Conservation (phyloP, 306 rosid species). For the Albizia julibrissin region DNA sequence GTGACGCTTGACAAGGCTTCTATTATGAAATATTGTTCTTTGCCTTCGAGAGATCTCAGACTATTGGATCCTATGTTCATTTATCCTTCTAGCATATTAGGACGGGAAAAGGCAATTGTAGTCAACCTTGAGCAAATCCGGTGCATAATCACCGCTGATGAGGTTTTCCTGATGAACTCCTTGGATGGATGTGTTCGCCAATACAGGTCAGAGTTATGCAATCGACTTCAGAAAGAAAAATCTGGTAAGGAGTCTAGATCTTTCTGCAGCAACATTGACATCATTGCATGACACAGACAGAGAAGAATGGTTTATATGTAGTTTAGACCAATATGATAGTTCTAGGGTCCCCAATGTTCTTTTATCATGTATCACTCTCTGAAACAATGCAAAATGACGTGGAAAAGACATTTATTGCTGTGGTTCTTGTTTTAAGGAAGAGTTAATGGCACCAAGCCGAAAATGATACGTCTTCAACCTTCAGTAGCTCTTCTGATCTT, state of each 20-base stretch:
- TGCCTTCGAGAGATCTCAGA: conserved; percentile 93
- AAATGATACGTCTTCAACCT: conserved; percentile 18
- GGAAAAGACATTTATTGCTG: conserved; percentile 16
- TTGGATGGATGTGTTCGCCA: conserved; percentile 74
- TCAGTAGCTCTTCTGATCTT: conserved; percentile 14
- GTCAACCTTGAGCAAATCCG: conserved; percentile 94
- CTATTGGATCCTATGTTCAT: conserved; percentile 93
- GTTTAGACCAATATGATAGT: conserved; percentile 1
- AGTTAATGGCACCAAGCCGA: conserved; percentile 17
- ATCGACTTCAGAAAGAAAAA: conserved; percentile 72
- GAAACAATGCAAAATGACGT: conserved; percentile 17
- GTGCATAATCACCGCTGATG: conserved; percentile 89
- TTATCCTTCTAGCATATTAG: conserved; percentile 81
- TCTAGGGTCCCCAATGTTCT: not conserved
- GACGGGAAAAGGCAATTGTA: conserved; percentile 93
- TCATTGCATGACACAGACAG: conserved; percentile 3
- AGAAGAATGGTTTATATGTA: not conserved
- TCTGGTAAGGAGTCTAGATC: conserved; percentile 49
- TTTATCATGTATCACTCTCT: conserved; percentile 8
- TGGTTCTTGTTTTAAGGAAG: conserved; percentile 11
- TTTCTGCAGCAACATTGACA: conserved; percentile 16
- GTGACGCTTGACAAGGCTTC: conserved; percentile 89
- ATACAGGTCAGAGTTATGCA: conserved; percentile 71
- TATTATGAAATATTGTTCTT: conserved; percentile 83
- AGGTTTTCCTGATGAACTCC: conserved; percentile 87